Evolutionary conservation across 768 basidiomycete species (phyloP).

Genomic region (Gloeophyllum trabeum): DNA sequence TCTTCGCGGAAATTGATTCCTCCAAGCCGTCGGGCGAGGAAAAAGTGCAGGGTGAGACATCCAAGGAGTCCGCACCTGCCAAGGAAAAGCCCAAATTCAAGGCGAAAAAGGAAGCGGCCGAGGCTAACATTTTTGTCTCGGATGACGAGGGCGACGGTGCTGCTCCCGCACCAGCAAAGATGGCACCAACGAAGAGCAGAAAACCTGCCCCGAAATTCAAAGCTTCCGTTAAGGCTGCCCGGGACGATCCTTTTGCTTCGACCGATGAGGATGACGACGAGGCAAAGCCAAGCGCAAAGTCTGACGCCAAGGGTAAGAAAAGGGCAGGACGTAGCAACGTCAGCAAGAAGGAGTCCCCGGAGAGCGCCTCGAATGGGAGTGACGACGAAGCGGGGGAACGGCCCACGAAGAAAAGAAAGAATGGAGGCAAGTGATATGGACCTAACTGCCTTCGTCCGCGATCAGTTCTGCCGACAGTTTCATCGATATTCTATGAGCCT

Average conservation of each 20-base stretch:
- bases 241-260: conserved; percentile 8
- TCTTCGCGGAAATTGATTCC: conserved; percentile 33
- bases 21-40: conserved; percentile 17
- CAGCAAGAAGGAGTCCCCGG: not conserved
- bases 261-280: conserved; percentile 9
- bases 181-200: conserved; percentile 13
- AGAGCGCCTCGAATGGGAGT: conserved; percentile 1
- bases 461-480: too few relatives aligned
- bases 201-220: conserved; percentile 5
- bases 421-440: conserved; percentile 12
- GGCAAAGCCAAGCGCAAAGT: not conserved
- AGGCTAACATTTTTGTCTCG: conserved; percentile 50
- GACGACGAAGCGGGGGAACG: conserved; percentile 7
- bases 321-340: not conserved
- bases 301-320: not conserved
- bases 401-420: conserved; percentile 22
- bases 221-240: conserved; percentile 2
- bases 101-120: conserved; percentile 27
- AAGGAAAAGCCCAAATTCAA: conserved; percentile 31
- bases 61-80: conserved; percentile 10
- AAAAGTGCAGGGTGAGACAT: too few relatives aligned
- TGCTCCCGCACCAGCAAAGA: conserved; percentile 10
- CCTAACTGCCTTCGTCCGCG: too few relatives aligned
- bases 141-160: conserved; percentile 23
- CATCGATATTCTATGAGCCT: too few relatives aligned